Conservation (phyloP, 352 stramenopile genomes). For the Phytophthora nicotianae region DNA sequence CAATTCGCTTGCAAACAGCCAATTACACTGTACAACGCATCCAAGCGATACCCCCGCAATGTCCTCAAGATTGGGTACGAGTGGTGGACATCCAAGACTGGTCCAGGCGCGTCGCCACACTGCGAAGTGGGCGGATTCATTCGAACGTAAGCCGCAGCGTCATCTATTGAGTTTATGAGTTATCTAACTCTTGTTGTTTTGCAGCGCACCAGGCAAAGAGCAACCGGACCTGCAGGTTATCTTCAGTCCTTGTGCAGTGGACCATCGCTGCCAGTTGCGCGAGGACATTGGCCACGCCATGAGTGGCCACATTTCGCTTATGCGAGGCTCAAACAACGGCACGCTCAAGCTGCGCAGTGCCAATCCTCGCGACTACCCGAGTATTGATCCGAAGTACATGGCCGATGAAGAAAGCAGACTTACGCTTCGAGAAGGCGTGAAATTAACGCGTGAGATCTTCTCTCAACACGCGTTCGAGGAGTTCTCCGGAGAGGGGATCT, state of each 20-base stretch:
- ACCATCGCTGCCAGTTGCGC: slow-evolving; percentile 29
- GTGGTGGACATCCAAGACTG: slow-evolving; percentile 67
- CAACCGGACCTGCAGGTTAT: slow-evolving; percentile 86
- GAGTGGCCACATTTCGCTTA: slow-evolving; percentile 80
- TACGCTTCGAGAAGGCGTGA: slow-evolving; percentile 73
- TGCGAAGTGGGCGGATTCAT: slow-evolving; percentile 88
- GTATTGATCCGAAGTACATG: slow-evolving; percentile 89
- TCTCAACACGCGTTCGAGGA: slow-evolving; percentile 82
- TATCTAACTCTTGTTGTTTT: background rate
- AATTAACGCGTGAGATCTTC: slow-evolving; percentile 84
- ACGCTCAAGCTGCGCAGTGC: slow-evolving; percentile 72
- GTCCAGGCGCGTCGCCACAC: slow-evolving; percentile 69
- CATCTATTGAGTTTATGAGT: background rate
- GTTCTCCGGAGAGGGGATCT: slow-evolving; percentile 72
- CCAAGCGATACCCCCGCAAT: slow-evolving; percentile 82
- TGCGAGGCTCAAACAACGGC: slow-evolving; percentile 81
- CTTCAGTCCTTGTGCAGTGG: slow-evolving; percentile 79
- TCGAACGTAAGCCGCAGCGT: slow-evolving; percentile 45
- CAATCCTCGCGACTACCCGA: slow-evolving; percentile 67
- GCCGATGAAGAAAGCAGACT: slow-evolving; percentile 64
- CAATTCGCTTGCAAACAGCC: slow-evolving; percentile 86
- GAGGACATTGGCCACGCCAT: slow-evolving; percentile 68
- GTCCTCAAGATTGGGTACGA: slow-evolving; percentile 78
- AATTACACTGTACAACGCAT: slow-evolving; percentile 86
- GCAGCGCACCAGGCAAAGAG: slow-evolving; percentile 58